Evolutionary conservation across 225 moss, liverwort and hornwort genomes (phyloP), one percentile per base, ranked within the genome.

Genomic region (Bryum argenteum): DNA sequence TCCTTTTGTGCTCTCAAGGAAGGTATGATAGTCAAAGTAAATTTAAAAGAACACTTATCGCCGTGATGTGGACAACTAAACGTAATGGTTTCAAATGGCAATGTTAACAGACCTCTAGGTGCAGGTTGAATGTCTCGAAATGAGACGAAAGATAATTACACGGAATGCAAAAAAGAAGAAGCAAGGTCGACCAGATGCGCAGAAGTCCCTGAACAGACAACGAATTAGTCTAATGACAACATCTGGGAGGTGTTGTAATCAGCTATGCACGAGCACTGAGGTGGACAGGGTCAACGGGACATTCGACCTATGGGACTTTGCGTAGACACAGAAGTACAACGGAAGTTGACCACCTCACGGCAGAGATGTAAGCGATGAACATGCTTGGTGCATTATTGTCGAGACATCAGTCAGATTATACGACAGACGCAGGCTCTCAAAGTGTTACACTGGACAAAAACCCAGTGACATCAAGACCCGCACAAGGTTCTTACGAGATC

Each of bases 121-220:
- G 88, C 88, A 88, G 81, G 85, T 83, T 90, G 79, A 88, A 70
- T 75, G 76, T 90, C 88, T 90, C 88, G 79, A 88, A 88, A 76
- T 81, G 71, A 90, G 79, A 88, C 61, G 81, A 81, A 83, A 88
- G 59, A 61, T 64, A 73, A 90, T 81, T 66, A 90, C 83, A 88
- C 83, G 80, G 83, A 84, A 84, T 73, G 83, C 83, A 85, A 90
- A 79, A 86, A 75, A 88, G 88, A 85, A 85, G 85, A 85, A 82
- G 83, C 85, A 88, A 77, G 80, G 83, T 81, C 90, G 83, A 85
- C 88, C 88, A 88, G 65, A 86, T 78, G 77, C 90, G 80, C 84
- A 85, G 80, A 86, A 90, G 78, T 83, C 76, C 86, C 84, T 88
- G 90, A 90, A 90, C 82, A 85, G 76, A 79, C 81, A 87, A 85